A percentile compares a stretch with the other conserved stretches of the same genome.
These are phyloP conservation scores for Massarina eburnea DNA, from an alignment of 2,329 filamentous ascomycete species.

Conservation along the genomic window DNA sequence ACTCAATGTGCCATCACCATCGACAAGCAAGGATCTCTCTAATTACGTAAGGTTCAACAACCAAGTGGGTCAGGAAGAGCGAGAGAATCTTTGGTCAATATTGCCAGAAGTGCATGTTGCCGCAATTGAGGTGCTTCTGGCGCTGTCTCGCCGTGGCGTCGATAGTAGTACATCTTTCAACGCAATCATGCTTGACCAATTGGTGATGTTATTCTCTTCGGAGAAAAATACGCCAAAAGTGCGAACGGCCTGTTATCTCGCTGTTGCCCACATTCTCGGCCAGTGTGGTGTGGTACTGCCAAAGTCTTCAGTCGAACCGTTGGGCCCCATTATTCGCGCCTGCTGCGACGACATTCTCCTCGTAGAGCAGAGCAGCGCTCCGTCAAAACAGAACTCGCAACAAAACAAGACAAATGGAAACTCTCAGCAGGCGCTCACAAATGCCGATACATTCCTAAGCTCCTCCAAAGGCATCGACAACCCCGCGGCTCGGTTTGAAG, in stretches of 20 bases:
- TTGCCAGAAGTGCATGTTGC: conserved; percentile 75
- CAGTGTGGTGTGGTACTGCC: conserved; percentile 67
- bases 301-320: conserved; percentile 64
- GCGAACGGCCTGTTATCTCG: conserved; percentile 62
- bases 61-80: conserved; percentile 76
- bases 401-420: conserved; percentile 45
- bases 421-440: conserved; percentile 50
- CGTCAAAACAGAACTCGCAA: conserved; percentile 42
- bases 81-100: conserved; percentile 72
- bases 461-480: conserved; percentile 35
- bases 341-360: conserved; percentile 76
- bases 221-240: conserved; percentile 55
- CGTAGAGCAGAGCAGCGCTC: conserved; percentile 31
- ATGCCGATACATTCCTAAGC: conserved; percentile 72
- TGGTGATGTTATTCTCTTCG: conserved; percentile 67
- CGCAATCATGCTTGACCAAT: conserved; percentile 69
- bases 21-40: conserved; percentile 46
- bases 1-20: conserved; percentile 56
- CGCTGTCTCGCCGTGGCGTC: conserved; percentile 61
- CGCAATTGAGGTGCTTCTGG: conserved; percentile 63
- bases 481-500: conserved; percentile 41
- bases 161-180: conserved; percentile 61
- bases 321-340: conserved; percentile 63
- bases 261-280: conserved; percentile 60
- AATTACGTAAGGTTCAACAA: conserved; percentile 63